phyloP scores from a whole-genome alignment of 2,329 filamentous ascomycete genomes.

The Colletotrichum noveboracense region DNA sequence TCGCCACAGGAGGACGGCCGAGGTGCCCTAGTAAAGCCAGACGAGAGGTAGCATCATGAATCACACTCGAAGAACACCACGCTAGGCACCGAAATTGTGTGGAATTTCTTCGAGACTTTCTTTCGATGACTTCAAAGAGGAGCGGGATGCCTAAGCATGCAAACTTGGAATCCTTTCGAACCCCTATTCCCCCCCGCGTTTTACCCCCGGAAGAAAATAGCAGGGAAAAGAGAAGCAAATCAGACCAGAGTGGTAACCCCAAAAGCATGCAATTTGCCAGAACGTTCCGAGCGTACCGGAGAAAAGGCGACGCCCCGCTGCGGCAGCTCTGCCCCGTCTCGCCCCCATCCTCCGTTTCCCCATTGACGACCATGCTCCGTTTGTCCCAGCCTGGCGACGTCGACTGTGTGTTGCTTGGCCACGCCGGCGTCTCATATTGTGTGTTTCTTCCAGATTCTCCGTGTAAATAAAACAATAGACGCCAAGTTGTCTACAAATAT shows the following conservation, averaged over 20 bases:
- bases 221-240: background rate
- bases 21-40: background rate
- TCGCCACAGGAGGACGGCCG: background rate
- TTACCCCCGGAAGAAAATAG: background rate
- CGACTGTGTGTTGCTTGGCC: background rate
- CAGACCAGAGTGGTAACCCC: background rate
- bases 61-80: background rate
- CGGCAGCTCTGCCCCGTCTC: background rate
- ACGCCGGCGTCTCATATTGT: background rate
- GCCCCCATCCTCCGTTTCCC: background rate
- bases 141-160: background rate
- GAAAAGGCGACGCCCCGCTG: background rate
- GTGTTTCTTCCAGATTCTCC: background rate
- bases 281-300: background rate
- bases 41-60: background rate
- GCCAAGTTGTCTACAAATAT: constrained; percentile 7
- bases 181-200: background rate
- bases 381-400: background rate
- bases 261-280: constrained; percentile 5
- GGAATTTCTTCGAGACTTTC: background rate
- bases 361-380: background rate
- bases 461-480: constrained; percentile 2
- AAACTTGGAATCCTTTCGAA: background rate
- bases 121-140: background rate
- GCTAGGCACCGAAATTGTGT: background rate